Base-by-base conservation (phyloP, 768 basidiomycete species). In the Mycena venus region DNA sequence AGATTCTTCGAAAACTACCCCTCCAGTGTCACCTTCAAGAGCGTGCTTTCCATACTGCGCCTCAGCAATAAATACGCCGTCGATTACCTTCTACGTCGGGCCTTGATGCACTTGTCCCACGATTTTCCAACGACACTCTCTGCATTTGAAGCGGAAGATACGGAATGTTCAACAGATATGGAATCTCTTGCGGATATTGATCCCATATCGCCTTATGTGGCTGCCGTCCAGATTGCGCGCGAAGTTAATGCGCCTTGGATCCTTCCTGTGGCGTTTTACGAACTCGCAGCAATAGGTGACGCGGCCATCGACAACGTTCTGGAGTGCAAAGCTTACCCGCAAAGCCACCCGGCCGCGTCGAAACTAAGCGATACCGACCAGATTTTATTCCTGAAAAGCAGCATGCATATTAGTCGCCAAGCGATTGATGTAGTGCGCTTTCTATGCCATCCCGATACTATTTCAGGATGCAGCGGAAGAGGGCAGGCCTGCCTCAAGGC, bases 191-290 rank as follows among this genome's bases (percentile, higher is more conserved):
- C 36, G n/a, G n/a, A n/a, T 38, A 5, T n/a, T 47, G 5, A n/a
- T 19, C n/a, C 2, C 19, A 47, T 2, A 25, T 51, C 23, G 6
- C 8, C 31, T 27, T 34, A 8, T 23, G 4, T 72, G 15, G 32
- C 21, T 55, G 31, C 64, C 38, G 23, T 76, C 40, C 63, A 68
- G 42, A 51, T 69, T 27, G 62, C 65, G 8, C 76, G 62, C 6
- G 53, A 64, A 58, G 47, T 80, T 62, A 25, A 53, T 19, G 72
- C 58, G 21, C 29, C 79, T 66, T 78, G 70, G 70, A 6, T 70
- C 34, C 38, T 68, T 21, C 56, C 76, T 21, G n/a, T 25, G 10
- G 60, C 36, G 3, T 75, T 71, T 25, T 58, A 68, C 25, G 9
- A 2, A 8, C 6, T 62, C 3, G 47, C 56, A 21, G 4, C 17